Conservation (phyloP, 352 stramenopile species). For the Halophytophthora batemanensis region DNA sequence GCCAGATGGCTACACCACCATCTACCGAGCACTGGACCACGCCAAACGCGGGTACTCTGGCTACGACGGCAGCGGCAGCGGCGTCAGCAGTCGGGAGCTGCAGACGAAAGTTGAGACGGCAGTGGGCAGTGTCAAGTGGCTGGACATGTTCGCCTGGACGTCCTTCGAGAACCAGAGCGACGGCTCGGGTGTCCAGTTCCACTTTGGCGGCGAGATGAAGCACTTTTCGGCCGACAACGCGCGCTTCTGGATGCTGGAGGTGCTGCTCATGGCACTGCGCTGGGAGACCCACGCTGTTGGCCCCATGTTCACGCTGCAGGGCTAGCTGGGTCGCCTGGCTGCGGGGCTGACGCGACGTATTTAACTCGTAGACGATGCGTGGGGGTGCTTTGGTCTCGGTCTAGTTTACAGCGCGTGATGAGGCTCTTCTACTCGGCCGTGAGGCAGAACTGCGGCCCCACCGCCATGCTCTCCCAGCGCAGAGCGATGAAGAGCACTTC, state of each 20-base stretch:
- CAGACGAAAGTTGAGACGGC: not conserved
- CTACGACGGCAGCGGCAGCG: conserved; percentile 1
- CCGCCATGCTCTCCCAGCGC: conserved; percentile 58
- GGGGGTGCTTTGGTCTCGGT: conserved; percentile 16
- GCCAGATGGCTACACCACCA: conserved; percentile 28
- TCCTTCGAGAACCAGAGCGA: conserved; percentile 21
- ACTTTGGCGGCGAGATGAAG: conserved; percentile 31
- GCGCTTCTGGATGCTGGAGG: conserved; percentile 33
- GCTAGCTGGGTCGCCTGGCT: too few relatives aligned
- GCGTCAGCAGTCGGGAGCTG: not conserved
- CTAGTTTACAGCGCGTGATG: not conserved
- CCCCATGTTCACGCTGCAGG: conserved; percentile 20
- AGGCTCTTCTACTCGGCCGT: conserved; percentile 16
- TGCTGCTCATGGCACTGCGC: conserved; percentile 29
- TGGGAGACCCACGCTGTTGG: conserved; percentile 25
- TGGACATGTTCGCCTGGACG: conserved; percentile 34
- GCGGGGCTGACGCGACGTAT: too few relatives aligned
- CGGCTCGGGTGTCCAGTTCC: conserved; percentile 16
- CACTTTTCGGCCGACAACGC: conserved; percentile 28
- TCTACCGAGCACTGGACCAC: conserved; percentile 39
- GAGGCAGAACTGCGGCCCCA: conserved; percentile 50
- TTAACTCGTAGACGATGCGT: too few relatives aligned
- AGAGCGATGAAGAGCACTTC: conserved; percentile 70
- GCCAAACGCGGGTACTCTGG: conserved; percentile 18
- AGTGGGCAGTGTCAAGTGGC: conserved; percentile 24